Conservation (phyloP, 768 basidiomycete species). For the Boletellus ananiceps region DNA sequence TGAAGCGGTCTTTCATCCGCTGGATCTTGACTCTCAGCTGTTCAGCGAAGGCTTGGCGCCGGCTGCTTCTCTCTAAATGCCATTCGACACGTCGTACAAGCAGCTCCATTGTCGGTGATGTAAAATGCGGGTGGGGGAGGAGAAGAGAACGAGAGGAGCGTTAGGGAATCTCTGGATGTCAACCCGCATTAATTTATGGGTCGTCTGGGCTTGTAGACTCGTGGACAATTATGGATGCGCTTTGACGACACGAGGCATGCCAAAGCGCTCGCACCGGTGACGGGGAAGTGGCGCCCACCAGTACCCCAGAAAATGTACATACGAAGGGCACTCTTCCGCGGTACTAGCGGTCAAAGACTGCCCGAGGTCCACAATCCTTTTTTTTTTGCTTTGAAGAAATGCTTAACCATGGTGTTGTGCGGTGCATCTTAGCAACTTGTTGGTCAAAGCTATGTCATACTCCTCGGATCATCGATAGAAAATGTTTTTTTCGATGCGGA, state of each 20-base stretch:
- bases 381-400: background rate
- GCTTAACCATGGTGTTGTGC: background rate
- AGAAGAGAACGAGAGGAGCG: background rate
- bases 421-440: background rate
- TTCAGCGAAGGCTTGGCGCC: slow-evolving; percentile 4
- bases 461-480: background rate
- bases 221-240: slow-evolving; percentile 27
- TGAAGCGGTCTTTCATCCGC: slow-evolving; percentile 19
- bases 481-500: background rate
- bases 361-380: background rate
- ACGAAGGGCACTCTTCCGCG: background rate
- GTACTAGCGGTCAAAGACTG: background rate
- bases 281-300: slow-evolving; percentile 10
- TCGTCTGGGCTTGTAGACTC: slow-evolving; percentile 7
- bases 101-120: slow-evolving; percentile 6
- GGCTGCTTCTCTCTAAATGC: slow-evolving; percentile 13
- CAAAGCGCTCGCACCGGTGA: slow-evolving; percentile 11
- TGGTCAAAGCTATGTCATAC: background rate
- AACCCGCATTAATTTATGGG: slow-evolving; percentile 16
- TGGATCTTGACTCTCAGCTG: slow-evolving; percentile 15
- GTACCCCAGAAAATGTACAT: slow-evolving; percentile 5
- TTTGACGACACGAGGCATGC: slow-evolving; percentile 26
- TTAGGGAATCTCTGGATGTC: background rate
- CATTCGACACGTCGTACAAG: slow-evolving; percentile 1
- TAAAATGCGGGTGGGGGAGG: background rate